Evolutionary conservation across 108 stramenopile genomes (phyloP), one percentile per base, ranked within the genome.

Genomic region (Stephanodiscus triporus): DNA sequence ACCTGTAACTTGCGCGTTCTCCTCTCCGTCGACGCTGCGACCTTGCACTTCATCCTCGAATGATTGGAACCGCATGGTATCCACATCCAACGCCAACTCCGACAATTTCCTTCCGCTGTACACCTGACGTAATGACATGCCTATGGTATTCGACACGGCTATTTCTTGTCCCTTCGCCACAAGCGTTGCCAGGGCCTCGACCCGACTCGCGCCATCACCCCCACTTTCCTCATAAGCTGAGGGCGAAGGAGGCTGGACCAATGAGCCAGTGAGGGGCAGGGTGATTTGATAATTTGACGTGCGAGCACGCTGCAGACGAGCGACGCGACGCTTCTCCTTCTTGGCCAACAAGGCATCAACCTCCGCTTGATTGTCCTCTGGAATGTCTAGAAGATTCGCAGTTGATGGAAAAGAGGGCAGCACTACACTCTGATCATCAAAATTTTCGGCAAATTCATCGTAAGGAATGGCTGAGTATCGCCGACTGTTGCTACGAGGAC

Each of bases 91-190:
- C 11, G 85, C 77, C 23, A 82, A 55, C 36, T 80, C 76, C 10
- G 80, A 83, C 36, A 91, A 64, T 45, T 75, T 71, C n/a, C 77
- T 77, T 53, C 87, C 86, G 22, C 75, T 73, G 26, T 79, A 68
- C 2, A 90, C 82, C 61, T 90, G 86, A 50, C 87, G 77, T 2
- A 88, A 62, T 20, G 81, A 78, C 64, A 91, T 77, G 26, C 90
- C 90, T 48, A 91, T 64, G 13, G 84, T 66, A 13, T 75, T 71
- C 13, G 84, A 63, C 27, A 68, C 32, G 0, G 72, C 75, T 30
- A 76, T 64, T 20, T 71, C 77, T 57, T 81, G 80, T 26, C 80
- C 80, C 38, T 67, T 71, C n/a, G 80, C 80, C 4, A 81, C 80
- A 5, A 81, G 80, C 0, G 72, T 43, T 11, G 68, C 73, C 40